Conservation (phyloP, 2,329 filamentous ascomycete genomes). For the Thielaviopsis euricoi region DNA sequence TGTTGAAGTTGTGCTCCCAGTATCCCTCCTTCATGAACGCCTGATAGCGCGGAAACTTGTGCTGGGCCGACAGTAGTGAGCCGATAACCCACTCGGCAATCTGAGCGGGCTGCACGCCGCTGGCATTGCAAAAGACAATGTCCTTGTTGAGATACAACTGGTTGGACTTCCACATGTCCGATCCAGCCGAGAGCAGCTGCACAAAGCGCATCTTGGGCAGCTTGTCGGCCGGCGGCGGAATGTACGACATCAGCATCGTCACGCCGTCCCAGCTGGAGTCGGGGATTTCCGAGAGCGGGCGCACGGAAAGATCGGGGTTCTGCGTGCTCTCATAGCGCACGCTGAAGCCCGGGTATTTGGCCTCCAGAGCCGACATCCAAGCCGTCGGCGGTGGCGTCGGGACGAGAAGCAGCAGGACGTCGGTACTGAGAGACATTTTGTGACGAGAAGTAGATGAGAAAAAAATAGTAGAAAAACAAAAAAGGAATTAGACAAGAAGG, state of each 20-base stretch:
- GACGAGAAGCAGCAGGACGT: conserved; percentile 29
- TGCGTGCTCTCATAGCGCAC: conserved; percentile 18
- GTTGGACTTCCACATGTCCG: conserved; percentile 29
- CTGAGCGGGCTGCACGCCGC: conserved; percentile 41
- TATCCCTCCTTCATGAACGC: conserved; percentile 25
- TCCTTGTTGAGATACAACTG: conserved; percentile 34
- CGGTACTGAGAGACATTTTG: conserved; percentile 14
- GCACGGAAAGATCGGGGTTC: conserved; percentile 17
- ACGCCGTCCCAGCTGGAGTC: conserved; percentile 28
- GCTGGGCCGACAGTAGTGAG: conserved; percentile 33
- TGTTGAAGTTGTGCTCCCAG: conserved; percentile 24
- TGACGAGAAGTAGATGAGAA: background rate
- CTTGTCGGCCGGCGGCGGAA: conserved; percentile 25
- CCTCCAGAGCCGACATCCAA: conserved; percentile 22
- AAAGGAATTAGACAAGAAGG: background rate
- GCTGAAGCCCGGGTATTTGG: conserved; percentile 27
- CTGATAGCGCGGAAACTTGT: conserved; percentile 29
- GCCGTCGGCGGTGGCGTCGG: conserved; percentile 18
- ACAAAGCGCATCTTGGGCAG: conserved; percentile 34
- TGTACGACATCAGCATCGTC: conserved; percentile 31
- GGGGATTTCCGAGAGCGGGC: conserved; percentile 15
- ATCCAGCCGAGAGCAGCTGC: conserved; percentile 37
- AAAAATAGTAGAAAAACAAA: background rate
- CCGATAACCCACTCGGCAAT: conserved; percentile 40
- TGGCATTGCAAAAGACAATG: conserved; percentile 35